Conservation (phyloP, 441 rosid species). For the Jatropha multifida region DNA sequence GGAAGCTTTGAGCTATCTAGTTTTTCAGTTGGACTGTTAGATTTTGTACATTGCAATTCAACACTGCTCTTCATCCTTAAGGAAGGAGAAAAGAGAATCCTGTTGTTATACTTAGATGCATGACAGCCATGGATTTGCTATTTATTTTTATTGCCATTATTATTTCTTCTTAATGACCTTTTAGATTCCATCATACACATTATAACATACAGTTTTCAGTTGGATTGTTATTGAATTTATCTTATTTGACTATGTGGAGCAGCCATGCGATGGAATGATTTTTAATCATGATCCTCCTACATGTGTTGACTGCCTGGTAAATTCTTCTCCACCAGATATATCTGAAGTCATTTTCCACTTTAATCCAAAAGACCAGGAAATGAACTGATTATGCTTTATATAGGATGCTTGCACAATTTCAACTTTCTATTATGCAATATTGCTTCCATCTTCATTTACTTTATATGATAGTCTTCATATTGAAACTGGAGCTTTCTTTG, state of each 20-base stretch:
- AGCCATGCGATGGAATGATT: conserved; percentile 82
- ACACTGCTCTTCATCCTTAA: not conserved
- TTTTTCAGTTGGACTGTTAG: not conserved
- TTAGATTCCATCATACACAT: conserved; percentile 9
- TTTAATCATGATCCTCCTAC: conserved; percentile 87
- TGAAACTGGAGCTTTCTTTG: not conserved
- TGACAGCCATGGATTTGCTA: not conserved
- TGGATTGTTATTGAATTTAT: conserved; percentile 30
- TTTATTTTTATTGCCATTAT: not conserved
- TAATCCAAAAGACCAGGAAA: not conserved
- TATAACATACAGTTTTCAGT: conserved; percentile 9
- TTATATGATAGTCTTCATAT: not conserved
- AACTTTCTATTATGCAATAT: not conserved
- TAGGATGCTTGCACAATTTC: not conserved
- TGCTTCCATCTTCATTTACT: not conserved
- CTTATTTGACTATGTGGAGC: conserved; percentile 42
- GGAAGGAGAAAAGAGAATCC: not conserved
- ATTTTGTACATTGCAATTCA: conserved; percentile 15
- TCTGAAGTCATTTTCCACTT: not conserved
- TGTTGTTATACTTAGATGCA: not conserved
- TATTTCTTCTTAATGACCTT: not conserved
- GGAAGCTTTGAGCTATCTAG: conserved; percentile 4
- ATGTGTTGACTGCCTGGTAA: conserved; percentile 80
- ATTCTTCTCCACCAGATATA: conserved; percentile 19
- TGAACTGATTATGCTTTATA: not conserved